phyloP scores from a whole-genome alignment of 371 early-diverging fungal species.

The Zopfochytrium polystomum region DNA sequence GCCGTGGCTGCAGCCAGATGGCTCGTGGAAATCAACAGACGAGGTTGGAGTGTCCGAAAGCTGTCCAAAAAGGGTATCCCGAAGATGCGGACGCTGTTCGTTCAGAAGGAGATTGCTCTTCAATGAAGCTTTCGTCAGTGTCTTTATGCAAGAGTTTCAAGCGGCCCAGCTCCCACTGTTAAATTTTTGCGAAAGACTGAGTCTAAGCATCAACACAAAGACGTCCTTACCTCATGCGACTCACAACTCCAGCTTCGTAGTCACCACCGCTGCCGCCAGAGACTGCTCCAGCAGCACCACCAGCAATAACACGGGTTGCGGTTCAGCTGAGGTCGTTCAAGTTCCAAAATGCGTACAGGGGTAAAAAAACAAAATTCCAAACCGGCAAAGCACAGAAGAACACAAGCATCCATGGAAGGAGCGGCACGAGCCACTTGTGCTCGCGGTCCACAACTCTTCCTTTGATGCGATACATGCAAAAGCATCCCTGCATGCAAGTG shows the following conservation, averaged over 20 bases:
- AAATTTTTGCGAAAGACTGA: too few relatives aligned
- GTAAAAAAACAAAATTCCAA: slow-evolving; percentile 96
- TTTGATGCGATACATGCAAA: slow-evolving; percentile 74
- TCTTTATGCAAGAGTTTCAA: too few relatives aligned
- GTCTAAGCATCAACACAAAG: too few relatives aligned
- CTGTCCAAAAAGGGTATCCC: too few relatives aligned
- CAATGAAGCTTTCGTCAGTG: too few relatives aligned
- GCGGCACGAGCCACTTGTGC: too few relatives aligned
- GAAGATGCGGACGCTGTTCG: too few relatives aligned
- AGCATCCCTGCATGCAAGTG: slow-evolving; percentile 96
- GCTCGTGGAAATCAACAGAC: too few relatives aligned
- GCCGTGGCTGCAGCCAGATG: too few relatives aligned
- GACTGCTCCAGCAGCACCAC: slow-evolving; percentile 47
- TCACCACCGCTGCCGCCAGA: slow-evolving; percentile 32
- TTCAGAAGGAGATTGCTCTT: too few relatives aligned
- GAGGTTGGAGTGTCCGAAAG: too few relatives aligned
- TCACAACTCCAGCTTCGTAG: slow-evolving; percentile 18
- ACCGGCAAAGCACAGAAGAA: slow-evolving; percentile 92
- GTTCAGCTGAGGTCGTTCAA: slow-evolving; percentile 99
- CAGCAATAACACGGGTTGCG: slow-evolving; percentile 84
- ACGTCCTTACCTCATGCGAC: slow-evolving; percentile 7
- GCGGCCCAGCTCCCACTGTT: too few relatives aligned
- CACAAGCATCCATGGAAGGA: slow-evolving; percentile 83
- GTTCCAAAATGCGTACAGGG: slow-evolving; percentile 97
- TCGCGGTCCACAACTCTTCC: slow-evolving; percentile 7